Evolutionary conservation across 768 basidiomycete genomes (phyloP), one percentile per base, ranked within the genome.

Genomic region (Calvatia gigantea): DNA sequence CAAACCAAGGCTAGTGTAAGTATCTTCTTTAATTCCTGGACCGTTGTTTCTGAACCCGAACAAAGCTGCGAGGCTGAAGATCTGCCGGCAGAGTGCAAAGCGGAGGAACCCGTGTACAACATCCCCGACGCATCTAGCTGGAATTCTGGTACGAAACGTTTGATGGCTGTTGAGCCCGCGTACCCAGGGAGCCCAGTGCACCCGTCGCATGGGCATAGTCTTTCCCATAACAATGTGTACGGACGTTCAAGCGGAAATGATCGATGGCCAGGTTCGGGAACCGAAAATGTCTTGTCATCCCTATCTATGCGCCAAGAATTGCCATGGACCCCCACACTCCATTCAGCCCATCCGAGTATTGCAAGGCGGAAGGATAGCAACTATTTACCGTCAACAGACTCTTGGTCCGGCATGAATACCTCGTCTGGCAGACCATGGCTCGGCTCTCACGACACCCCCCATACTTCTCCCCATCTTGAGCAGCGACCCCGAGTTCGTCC

Each of bases 1-100:
- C 15, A 79, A 83, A 53, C 75, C 80, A 21, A 74, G 83, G 56
- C 81, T 89, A 49, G 79, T 84, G 86, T 87, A 69, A 67, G 83
- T 77, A 2, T 15, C 41, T 15, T 32, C 21, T 52, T 45, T 29
- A 9, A 32, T 42, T 50, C 31, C 52, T 44, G 17, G 17, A 12
- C 31, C 33, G 39, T 52, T 29, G 53, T 62, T 58, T 27, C 54
- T 61, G 32, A 61, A 41, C n/a, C 21, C 35, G 14, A 32, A 14
- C 57, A 37, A 58, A 75, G 72, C 25, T 72, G 72, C 50, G 77
- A 78, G 57, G 65, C 73, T 17, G 80, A 81, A 62, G 78, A 80
- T 45, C 57, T 70, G 3, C 78, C 79, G 23, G 58, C 71, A 2
- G 79, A 79, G 29, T 77, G 76, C 65, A 81, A 81, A 59, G 66